Evolutionary conservation across 345 rosid genomes (phyloP), one percentile per base, ranked within the genome.

Genomic region (Jatropha curcas): DNA sequence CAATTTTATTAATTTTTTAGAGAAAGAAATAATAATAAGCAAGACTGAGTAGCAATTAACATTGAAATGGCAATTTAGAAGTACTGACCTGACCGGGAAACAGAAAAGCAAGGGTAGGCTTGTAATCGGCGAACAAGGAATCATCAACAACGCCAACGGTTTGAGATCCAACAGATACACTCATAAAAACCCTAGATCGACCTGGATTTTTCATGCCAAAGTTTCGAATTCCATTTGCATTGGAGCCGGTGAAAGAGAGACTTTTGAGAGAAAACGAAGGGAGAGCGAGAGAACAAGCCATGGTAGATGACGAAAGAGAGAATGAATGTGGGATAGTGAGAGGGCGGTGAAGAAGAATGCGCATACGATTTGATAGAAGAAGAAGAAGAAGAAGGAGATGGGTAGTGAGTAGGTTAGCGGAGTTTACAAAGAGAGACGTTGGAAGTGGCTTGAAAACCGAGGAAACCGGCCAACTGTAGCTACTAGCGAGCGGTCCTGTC

Each of bases 21-120:
- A 48, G 53, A 48, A 48, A 48, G 53, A 14, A 17, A 48, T 0
- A 17, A 4, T 0, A 48, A 4, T 13, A 68, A 65, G 14, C 25
- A 34, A 30, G 20, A 34, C 35, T 55, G 27, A 51, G 14, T 7
- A 7, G 65, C 1, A 17, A 4, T 14, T 48, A 48, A 2, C 6
- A 4, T 16, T 20, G 6, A 48, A 48, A 17, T 48, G 20, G 37
- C 28, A 19, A 35, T 50, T 46, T 20, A 46, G 20, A 17, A 14
- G 9, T 1, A 60, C 80, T 45, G 58, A 94, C 99, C 96, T 96
- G 99, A 60, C 99, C 99, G 34, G 99, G 99, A 60, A 92, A 95
- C 33, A 91, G 84, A 83, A 95, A 95, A 65, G 98, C 96, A 45
- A 73, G 62, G 73, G 76, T 77, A 70, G 99, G 90, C 77, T 87